A percentile compares a stretch with the other conserved stretches of the same genome.
phyloP scores from a whole-genome alignment of 2,329 filamentous ascomycete genomes.

The Thielaviopsis populi region DNA sequence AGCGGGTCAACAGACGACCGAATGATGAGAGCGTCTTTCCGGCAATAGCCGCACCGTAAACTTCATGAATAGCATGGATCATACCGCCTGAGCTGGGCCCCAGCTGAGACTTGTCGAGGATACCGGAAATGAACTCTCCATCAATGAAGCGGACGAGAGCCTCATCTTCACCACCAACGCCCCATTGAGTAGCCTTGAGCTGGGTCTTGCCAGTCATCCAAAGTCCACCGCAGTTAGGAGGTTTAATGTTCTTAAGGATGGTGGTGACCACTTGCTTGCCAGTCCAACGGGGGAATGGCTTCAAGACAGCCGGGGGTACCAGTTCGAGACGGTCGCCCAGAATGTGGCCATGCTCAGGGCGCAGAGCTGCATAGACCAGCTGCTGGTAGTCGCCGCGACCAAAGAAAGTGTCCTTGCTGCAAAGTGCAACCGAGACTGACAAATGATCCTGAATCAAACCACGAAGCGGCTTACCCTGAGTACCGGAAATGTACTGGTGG shows the following conservation, averaged over 20 bases:
- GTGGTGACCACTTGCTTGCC: constrained; percentile 93
- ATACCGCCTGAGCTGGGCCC: constrained; percentile 76
- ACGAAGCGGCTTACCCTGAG: constrained; percentile 80
- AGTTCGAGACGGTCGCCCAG: constrained; percentile 68
- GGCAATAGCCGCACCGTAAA: constrained; percentile 75
- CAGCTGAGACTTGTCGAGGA: constrained; percentile 91
- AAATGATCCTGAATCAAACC: constrained; percentile 98
- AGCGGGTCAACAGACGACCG: constrained; percentile 75
- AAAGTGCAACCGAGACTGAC: constrained; percentile 82
- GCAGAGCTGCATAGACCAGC: constrained; percentile 75
- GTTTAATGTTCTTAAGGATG: constrained; percentile 81
- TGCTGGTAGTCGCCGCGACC: constrained; percentile 79
- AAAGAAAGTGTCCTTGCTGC: constrained; percentile 84
- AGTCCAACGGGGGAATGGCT: constrained; percentile 73
- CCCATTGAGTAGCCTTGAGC: constrained; percentile 70
- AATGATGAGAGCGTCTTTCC: constrained; percentile 80
- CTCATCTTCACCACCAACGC: constrained; percentile 53
- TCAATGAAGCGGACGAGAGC: constrained; percentile 67
- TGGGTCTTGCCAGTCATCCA: constrained; percentile 68
- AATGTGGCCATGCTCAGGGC: constrained; percentile 82
- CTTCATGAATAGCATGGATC: constrained; percentile 82
- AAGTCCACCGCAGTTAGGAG: constrained; percentile 57
- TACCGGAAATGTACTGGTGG: constrained; percentile 90
- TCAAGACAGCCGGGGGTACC: constrained; percentile 65
- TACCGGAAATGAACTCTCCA: constrained; percentile 76